phyloP scores from a whole-genome alignment of 176 grass and related monocot genomes.

The Triticum timopheevii region DNA sequence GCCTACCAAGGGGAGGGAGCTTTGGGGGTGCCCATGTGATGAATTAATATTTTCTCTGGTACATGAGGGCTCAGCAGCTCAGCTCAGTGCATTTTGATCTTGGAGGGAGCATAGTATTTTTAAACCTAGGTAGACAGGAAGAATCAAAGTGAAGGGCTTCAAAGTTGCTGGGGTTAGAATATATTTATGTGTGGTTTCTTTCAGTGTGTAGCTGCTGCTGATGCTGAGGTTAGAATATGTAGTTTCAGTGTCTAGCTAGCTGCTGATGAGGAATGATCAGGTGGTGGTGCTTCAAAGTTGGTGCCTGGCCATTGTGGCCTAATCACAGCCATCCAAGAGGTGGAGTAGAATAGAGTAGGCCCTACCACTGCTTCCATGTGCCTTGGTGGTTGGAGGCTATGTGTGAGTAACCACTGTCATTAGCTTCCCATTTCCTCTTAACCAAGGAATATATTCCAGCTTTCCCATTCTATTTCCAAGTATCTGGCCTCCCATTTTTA shows the following conservation, averaged over 20 bases:
- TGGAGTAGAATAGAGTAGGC: constrained; percentile 35
- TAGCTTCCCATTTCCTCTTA: constrained; percentile 24
- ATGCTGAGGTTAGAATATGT: constrained; percentile 49
- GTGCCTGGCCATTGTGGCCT: constrained; percentile 64
- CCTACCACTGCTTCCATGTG: constrained; percentile 51
- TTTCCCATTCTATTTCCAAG: neutral
- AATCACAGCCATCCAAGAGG: constrained; percentile 61
- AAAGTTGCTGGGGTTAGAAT: constrained; percentile 39
- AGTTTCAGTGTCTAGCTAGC: constrained; percentile 26
- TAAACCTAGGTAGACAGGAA: constrained; percentile 73
- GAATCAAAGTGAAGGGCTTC: constrained; percentile 64
- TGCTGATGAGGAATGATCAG: constrained; percentile 59
- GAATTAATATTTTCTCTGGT: constrained; percentile 53
- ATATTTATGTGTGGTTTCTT: constrained; percentile 1
- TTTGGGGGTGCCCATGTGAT: constrained; percentile 32
- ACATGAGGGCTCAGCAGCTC: constrained; percentile 34
- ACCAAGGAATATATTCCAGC: constrained; percentile 12
- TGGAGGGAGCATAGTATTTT: constrained; percentile 40
- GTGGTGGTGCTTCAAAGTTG: constrained; percentile 70
- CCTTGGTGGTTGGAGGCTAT: constrained; percentile 45
- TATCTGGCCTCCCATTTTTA: constrained; percentile 13
- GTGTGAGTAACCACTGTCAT: constrained; percentile 37
- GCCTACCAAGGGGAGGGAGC: constrained; percentile 53
- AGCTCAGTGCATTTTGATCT: constrained; percentile 44
- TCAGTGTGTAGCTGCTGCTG: constrained; percentile 37